Base-by-base conservation (phyloP, 2,329 filamentous ascomycete genomes). In the Colletotrichum tamarilloi region DNA sequence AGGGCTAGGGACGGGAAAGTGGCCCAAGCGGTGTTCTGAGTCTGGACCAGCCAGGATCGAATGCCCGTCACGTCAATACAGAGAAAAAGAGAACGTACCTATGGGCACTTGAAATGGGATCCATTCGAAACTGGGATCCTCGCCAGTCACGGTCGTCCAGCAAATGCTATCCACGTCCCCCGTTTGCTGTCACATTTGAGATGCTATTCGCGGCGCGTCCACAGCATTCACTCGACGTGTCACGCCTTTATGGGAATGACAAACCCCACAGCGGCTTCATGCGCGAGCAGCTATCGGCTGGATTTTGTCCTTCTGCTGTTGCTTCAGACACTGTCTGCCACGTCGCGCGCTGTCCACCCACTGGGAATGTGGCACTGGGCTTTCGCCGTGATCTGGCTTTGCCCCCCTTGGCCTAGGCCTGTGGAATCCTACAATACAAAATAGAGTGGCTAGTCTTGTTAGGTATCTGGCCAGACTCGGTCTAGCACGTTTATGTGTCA, bases 311-410 rank as follows among this genome's bases (percentile, higher is more conserved):
- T 62, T 35, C 14, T 35, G n/a, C 64, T 62, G 64, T 53, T 53
- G 69, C 57, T 58, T 72, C 69, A 26, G 60, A 67, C 32, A n/a
- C 63, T 12, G 35, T 58, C 52, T 71, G 67, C 57, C 56, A 73
- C 62, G 70, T 70, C 59, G 62, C 67, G 66, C 46, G 19, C 28
- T 49, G 55, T 72, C 49, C 49, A 62, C 49, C 62, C 49, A 16
- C 28, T 55, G 22, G 14, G 24, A 46, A 46, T 42, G 22, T 42
- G 35, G 14, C 35, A 42, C 57, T n/a, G 4, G 9, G 19, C 19
- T 8, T 42, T 32, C 71, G 42, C 62, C 30, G 22, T 66, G 30
- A 46, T 52, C 55, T 42, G 32, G 19, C 38, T 38, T 32, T 26
- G 62, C 30, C n/a, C 26, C n/a, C 57, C 38, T 14, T 32, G 38